These are phyloP conservation scores for Nicotiana knightiana DNA, from an alignment of 257 asterid genomes.

Conservation along the genomic window DNA sequence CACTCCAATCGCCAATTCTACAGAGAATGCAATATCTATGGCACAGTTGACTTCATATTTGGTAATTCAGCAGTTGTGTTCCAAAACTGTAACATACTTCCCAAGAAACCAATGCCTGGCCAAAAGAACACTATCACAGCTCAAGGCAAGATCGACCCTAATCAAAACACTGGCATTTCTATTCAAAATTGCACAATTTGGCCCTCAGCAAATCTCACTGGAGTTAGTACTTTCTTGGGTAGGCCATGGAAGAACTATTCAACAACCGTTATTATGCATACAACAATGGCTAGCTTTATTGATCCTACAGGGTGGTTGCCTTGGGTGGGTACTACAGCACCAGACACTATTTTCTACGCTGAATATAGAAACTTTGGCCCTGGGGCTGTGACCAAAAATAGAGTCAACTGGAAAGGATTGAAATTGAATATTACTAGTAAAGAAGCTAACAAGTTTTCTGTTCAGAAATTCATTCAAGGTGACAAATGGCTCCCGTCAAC, in stretches of 20 bases:
- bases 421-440: slow-evolving; percentile 10
- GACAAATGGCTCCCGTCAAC: slow-evolving; percentile 27
- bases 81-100: slow-evolving; percentile 18
- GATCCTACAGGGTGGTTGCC: slow-evolving; percentile 35
- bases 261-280: slow-evolving; percentile 10
- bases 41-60: slow-evolving; percentile 24
- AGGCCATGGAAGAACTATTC: slow-evolving; percentile 40
- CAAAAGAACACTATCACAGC: slow-evolving; percentile 22
- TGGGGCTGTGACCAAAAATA: slow-evolving; percentile 16
- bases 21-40: slow-evolving; percentile 17
- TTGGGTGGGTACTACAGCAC: slow-evolving; percentile 20
- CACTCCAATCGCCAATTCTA: slow-evolving; percentile 25
- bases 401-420: slow-evolving; percentile 31
- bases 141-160: slow-evolving; percentile 21
- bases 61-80: slow-evolving; percentile 23
- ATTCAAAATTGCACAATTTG: slow-evolving; percentile 25
- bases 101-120: slow-evolving; percentile 15
- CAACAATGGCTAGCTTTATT: slow-evolving; percentile 15
- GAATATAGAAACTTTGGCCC: slow-evolving; percentile 24
- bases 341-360: slow-evolving; percentile 27
- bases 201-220: slow-evolving; percentile 11
- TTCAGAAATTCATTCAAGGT: slow-evolving; percentile 18
- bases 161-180: slow-evolving; percentile 23
- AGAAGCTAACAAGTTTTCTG: slow-evolving; percentile 17
- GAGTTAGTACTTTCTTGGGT: slow-evolving; percentile 22